These are phyloP conservation scores for Mycosphaerelloides madeirae DNA, from an alignment of 2,329 filamentous ascomycete genomes.

Conservation along the genomic window DNA sequence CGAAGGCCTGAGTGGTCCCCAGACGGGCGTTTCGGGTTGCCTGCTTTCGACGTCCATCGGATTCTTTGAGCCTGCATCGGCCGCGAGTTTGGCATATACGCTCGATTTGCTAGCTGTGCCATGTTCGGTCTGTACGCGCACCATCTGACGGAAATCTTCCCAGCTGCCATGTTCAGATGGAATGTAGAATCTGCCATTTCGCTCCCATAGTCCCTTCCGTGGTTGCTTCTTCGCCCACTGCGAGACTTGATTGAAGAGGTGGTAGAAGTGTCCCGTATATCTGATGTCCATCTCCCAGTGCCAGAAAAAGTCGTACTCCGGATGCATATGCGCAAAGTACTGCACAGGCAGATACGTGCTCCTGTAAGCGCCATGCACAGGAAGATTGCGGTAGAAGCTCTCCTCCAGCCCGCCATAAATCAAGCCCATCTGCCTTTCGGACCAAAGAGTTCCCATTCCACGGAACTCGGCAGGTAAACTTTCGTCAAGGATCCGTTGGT, in stretches of 20 bases:
- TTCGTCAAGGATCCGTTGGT: conserved; percentile 58
- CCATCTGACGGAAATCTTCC: conserved; percentile 65
- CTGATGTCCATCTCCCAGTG: conserved; percentile 94
- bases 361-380: conserved; percentile 63
- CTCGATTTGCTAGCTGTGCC: conserved; percentile 45
- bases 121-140: conserved; percentile 57
- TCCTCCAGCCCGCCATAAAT: conserved; percentile 50
- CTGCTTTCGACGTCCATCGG: conserved; percentile 39
- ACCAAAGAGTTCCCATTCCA: conserved; percentile 51
- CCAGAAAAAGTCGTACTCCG: conserved; percentile 89
- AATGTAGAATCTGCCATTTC: conserved; percentile 71
- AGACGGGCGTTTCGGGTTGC: conserved; percentile 45
- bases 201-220: conserved; percentile 71
- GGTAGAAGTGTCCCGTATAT: conserved; percentile 85
- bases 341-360: conserved; percentile 93
- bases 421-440: conserved; percentile 51
- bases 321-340: conserved; percentile 82
- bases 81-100: conserved; percentile 36
- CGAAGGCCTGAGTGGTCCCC: conserved; percentile 43
- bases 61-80: conserved; percentile 31
- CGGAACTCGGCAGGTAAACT: conserved; percentile 46
- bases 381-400: conserved; percentile 52
- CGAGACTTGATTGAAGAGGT: conserved; percentile 64
- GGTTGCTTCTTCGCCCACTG: conserved; percentile 65
- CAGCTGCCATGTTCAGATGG: conserved; percentile 64